Conservation (phyloP, 2,329 filamentous ascomycete genomes). For the Alternaria panax region DNA sequence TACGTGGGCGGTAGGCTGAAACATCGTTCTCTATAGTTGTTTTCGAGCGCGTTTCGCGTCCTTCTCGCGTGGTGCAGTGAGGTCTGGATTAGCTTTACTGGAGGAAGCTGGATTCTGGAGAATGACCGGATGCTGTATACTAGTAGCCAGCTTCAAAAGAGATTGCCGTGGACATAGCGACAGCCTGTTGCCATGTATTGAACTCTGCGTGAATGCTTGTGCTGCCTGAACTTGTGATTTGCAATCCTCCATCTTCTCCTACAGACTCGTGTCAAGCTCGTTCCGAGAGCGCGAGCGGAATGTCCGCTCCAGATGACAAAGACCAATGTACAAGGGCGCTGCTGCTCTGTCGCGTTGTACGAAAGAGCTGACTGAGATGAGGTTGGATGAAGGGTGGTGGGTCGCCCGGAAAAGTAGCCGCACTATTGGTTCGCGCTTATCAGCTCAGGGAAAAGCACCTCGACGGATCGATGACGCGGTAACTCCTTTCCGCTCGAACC, state of each 20-base stretch:
- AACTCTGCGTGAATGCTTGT: neutral
- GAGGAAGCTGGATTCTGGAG: neutral
- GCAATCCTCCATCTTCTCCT: neutral
- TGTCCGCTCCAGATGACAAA: neutral
- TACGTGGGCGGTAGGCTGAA: neutral
- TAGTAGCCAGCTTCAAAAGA: neutral
- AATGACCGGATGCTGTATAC: neutral
- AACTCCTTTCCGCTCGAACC: neutral
- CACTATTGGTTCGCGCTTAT: neutral
- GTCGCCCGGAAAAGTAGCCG: neutral
- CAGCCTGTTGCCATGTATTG: neutral
- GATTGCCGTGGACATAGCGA: neutral
- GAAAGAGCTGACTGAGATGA: slow-evolving; percentile 3
- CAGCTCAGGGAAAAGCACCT: neutral
- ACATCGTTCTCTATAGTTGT: neutral
- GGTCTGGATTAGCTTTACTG: neutral
- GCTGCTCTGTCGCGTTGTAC: neutral
- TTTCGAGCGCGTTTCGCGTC: too few species aligned
- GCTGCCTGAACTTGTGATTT: neutral
- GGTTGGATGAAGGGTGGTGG: slow-evolving; percentile 6
- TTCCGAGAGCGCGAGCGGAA: neutral
- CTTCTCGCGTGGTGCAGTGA: neutral
- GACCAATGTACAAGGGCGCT: neutral
- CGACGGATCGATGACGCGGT: slow-evolving; percentile 11
- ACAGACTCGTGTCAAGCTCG: neutral